phyloP scores from a whole-genome alignment of 148 eudicot genomes.

The Tetragonia tetragonoides region DNA sequence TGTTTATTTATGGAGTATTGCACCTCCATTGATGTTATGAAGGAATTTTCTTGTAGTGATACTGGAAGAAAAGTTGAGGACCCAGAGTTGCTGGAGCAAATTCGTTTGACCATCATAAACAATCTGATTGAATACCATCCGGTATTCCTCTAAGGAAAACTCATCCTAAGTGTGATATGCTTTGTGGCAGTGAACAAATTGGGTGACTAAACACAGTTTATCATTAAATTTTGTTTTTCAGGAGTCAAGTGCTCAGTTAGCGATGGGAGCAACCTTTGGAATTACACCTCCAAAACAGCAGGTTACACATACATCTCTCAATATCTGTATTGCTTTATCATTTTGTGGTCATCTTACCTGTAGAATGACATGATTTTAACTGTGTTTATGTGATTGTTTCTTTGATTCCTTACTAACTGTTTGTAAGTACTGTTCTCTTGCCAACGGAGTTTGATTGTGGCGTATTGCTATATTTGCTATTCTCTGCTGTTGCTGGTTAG shows the following conservation, averaged over 20 bases:
- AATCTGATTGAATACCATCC: slow-evolving; percentile 89
- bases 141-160: slow-evolving; percentile 35
- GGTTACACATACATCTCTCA: slow-evolving; percentile 32
- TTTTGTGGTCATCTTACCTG: not conserved
- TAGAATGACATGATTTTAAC: not conserved
- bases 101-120: slow-evolving; percentile 94
- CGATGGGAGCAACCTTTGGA: slow-evolving; percentile 94
- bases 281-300: slow-evolving; percentile 49
- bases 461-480: too few relatives aligned
- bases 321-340: not conserved
- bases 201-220: slow-evolving; percentile 1
- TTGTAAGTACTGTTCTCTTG: not conserved
- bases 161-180: not conserved
- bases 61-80: slow-evolving; percentile 92
- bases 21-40: slow-evolving; percentile 2
- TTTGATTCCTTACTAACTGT: not conserved
- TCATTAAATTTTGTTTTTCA: slow-evolving; percentile 32
- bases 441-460: too few relatives aligned
- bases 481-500: not conserved
- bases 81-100: slow-evolving; percentile 86
- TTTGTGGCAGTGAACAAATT: not conserved
- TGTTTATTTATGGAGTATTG: not conserved
- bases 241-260: slow-evolving; percentile 88
- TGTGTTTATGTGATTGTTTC: not conserved
- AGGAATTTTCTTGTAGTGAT: slow-evolving; percentile 44